A percentile compares a stretch with the other conserved stretches of the same genome.
These are phyloP conservation scores for Diaporthe ampelina DNA, from an alignment of 2,329 filamentous ascomycete genomes.

Conservation along the genomic window DNA sequence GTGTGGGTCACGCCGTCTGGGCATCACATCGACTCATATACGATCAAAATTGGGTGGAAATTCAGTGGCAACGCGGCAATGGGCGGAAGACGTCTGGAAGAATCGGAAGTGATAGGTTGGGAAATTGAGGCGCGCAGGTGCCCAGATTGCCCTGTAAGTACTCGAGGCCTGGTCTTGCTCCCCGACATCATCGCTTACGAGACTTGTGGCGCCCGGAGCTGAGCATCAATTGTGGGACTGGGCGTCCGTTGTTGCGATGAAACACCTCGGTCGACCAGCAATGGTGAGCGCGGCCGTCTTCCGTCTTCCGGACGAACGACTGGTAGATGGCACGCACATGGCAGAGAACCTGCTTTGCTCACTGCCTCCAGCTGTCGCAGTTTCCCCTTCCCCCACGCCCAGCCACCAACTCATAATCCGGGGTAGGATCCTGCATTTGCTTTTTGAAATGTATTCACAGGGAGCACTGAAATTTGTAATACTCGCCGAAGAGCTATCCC, in stretches of 20 bases:
- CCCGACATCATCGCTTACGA: not conserved
- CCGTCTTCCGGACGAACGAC: not conserved
- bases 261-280: not conserved
- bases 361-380: not conserved
- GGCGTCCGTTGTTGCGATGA: not conserved
- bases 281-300: not conserved
- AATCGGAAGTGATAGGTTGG: not conserved
- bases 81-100: not conserved
- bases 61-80: conserved; percentile 5
- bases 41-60: not conserved
- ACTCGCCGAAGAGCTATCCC: too few species aligned
- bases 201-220: conserved; percentile 19
- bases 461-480: too few species aligned
- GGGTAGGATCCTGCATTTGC: not conserved
- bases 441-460: not conserved
- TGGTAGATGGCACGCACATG: not conserved
- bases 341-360: not conserved
- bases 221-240: conserved; percentile 10
- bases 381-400: not conserved
- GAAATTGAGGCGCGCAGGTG: not conserved
- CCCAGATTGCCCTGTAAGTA: not conserved
- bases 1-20: not conserved
- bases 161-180: not conserved
- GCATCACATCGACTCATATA: not conserved
- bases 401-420: not conserved